These are phyloP conservation scores for Teratosphaeria gauchensis DNA, from an alignment of 2,329 filamentous ascomycete species.

Conservation along the genomic window DNA sequence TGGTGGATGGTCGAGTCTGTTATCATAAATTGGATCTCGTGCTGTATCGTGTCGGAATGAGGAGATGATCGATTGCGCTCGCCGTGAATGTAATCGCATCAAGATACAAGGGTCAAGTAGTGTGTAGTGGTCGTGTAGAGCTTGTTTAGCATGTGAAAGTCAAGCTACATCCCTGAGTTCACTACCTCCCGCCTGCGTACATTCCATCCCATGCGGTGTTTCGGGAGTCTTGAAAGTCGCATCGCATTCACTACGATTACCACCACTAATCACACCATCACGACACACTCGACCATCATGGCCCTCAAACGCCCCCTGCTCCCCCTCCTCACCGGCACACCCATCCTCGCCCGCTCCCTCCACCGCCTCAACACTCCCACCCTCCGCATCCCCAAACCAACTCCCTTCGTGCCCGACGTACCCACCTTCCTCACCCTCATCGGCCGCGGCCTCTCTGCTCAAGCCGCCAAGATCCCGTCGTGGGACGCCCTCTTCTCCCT, in stretches of 20 bases:
- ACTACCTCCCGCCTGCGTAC: neutral
- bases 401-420: conserved; percentile 77
- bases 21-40: neutral
- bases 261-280: neutral
- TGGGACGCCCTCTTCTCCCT: conserved; percentile 88
- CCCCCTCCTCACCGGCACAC: conserved; percentile 4
- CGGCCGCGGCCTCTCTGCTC: conserved; percentile 72
- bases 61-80: neutral
- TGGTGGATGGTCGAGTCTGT: neutral
- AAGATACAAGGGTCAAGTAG: neutral
- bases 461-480: conserved; percentile 75
- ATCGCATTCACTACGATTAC: neutral
- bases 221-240: neutral
- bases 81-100: neutral
- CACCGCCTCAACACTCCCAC: conserved; percentile 27
- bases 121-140: neutral
- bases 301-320: conserved; percentile 17
- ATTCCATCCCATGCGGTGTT: neutral
- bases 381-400: conserved; percentile 56
- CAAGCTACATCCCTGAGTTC: neutral
- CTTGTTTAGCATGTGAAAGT: neutral
- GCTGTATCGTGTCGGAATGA: neutral
- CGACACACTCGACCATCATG: conserved; percentile 10
- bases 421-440: conserved; percentile 82
- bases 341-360: conserved; percentile 6